Evolutionary conservation across 768 basidiomycete species (phyloP), one percentile per base, ranked within the genome.

Genomic region (Calvatia gigantea): DNA sequence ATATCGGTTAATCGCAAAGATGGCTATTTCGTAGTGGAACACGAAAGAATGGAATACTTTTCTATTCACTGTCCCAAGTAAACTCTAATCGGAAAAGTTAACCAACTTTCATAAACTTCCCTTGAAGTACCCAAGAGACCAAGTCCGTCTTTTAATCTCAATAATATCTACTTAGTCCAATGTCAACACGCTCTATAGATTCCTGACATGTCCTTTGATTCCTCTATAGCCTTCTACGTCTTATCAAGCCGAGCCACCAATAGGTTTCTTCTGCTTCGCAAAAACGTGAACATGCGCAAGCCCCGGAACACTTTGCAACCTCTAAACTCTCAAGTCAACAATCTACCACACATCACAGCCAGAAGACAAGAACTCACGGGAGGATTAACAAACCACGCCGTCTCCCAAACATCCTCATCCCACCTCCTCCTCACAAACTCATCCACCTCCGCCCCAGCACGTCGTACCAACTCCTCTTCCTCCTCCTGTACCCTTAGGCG

Each of bases 351-450:
- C n/a, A 39, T 28, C 29, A 6, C 29, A 23, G 35, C 23, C 35
- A 50, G 19, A 57, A 23, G 19, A 25, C 15, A 19, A 54, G 47
- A 4, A 69, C 87, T 65, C 62, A 94, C 91, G 47, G 86, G 89
- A 39, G 91, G 91, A 64, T 94, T 94, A 39, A 91, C 87, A 64
- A 93, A 93, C 92, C 92, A 94, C 1, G 89, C 89, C 0, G 90
- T 91, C 70, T 94, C 92, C 91, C 89, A 94, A n/a, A 80, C 78
- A 4, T 63, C 66, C 63, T 91, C 88, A 15, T 64, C 61, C 92
- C 92, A 94, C 45, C 82, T 72, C 45, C 73, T 75, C 65, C 70
- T 75, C 11, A 94, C 80, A 67, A 87, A 93, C 46, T 68, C 69
- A 31, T 80, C 74, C 39, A 91, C 81, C 59, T 89, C 84, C 39